Conservation (phyloP, 1,139 yeast genomes). For the Yamadazyma atlantica region DNA sequence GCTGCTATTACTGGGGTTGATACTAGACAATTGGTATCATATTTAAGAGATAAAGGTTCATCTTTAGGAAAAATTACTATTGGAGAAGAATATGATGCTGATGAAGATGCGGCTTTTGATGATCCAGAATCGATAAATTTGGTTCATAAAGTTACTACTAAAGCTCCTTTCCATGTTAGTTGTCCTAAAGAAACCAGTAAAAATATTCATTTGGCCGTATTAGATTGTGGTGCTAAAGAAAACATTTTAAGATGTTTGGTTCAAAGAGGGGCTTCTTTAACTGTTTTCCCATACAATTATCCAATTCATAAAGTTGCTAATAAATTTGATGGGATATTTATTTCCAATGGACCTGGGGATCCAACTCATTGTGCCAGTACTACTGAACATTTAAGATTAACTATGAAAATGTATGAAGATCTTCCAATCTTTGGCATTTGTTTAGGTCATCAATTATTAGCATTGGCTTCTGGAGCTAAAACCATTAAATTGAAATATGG, state of each 20-base stretch:
- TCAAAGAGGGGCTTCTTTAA: constrained; percentile 91
- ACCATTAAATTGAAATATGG: constrained; percentile 94
- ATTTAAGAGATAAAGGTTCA: constrained; percentile 93
- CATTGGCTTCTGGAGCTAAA: constrained; percentile 91
- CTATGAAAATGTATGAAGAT: constrained; percentile 61
- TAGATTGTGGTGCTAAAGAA: constrained; percentile 98
- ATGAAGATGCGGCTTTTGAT: constrained; percentile 85
- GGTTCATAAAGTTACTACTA: constrained; percentile 92
- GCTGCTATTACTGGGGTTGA: constrained; percentile 98
- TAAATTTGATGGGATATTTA: constrained; percentile 91
- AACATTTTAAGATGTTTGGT: constrained; percentile 92
- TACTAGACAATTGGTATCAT: constrained; percentile 90
- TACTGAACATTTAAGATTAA: constrained; percentile 67
- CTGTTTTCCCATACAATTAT: constrained; percentile 94
- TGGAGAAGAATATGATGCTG: constrained; percentile 89
- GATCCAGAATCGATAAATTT: constrained; percentile 92
- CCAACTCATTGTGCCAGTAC: constrained; percentile 91
- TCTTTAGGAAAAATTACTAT: constrained; percentile 86
- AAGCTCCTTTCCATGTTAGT: constrained; percentile 87
- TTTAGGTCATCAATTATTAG: constrained; percentile 93
- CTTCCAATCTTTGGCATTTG: constrained; percentile 97
- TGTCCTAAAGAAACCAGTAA: constrained; percentile 60
- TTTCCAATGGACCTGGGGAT: constrained; percentile 98
- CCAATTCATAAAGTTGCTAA: constrained; percentile 89
- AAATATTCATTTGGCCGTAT: constrained; percentile 78